A percentile compares a stretch with the other conserved stretches of the same genome.
Evolutionary conservation across 2,329 filamentous ascomycete genomes (phyloP).

Genomic region (Trichoderma sp.): DNA sequence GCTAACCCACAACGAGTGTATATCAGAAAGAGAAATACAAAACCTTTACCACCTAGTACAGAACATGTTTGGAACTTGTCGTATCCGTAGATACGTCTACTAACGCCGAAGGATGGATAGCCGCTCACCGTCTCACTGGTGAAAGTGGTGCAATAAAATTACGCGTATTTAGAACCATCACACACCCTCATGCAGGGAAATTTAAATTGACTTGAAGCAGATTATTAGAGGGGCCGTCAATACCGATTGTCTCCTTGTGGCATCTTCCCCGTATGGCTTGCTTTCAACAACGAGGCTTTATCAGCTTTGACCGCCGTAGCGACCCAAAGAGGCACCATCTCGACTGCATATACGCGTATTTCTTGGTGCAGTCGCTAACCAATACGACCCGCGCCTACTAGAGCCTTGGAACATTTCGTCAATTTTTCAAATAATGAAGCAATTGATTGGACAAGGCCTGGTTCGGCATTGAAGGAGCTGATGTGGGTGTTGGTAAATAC

Average conservation of each 20-base stretch:
- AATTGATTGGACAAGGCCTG: background rate
- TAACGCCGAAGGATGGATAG: background rate
- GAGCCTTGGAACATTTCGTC: background rate
- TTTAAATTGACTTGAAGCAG: background rate
- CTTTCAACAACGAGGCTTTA: background rate
- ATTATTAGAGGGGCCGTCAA: background rate
- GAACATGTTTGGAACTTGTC: background rate
- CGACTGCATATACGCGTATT: conserved; percentile 6
- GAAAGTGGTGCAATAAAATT: background rate
- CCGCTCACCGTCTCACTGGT: background rate
- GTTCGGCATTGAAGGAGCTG: background rate
- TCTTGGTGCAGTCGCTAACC: background rate
- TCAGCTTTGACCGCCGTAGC: conserved; percentile 1
- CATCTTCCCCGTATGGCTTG: background rate
- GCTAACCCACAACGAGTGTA: background rate
- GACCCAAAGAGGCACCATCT: background rate
- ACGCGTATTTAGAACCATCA: background rate
- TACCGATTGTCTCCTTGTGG: background rate
- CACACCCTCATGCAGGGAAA: background rate
- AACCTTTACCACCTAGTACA: background rate
- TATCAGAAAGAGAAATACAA: background rate
- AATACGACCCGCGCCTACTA: background rate
- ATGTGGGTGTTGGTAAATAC: background rate
- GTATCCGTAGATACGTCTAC: background rate
- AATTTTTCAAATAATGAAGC: background rate